phyloP scores from a whole-genome alignment of 2,329 filamentous ascomycete species.

The Magnaporthiopsis rhizophila region DNA sequence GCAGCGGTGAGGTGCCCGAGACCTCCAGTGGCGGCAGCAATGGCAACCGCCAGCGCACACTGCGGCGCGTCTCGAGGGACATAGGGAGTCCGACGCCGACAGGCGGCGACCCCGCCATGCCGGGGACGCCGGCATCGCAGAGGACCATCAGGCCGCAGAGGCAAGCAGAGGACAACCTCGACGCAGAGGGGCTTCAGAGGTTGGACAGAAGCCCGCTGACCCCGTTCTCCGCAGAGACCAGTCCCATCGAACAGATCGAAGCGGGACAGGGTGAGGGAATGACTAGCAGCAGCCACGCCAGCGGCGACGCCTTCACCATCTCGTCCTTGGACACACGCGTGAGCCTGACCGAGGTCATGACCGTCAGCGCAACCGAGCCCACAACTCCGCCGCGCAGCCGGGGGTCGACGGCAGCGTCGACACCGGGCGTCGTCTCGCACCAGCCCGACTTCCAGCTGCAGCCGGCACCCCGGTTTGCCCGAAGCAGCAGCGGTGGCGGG shows the following conservation, averaged over 20 bases:
- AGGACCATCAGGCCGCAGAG: slow-evolving; percentile 5
- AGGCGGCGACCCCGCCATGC: background rate
- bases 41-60: background rate
- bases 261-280: too few species aligned
- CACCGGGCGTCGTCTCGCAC: background rate
- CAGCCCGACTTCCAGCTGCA: background rate
- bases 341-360: background rate
- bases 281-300: too few species aligned
- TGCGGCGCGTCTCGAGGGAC: background rate
- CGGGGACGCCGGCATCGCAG: background rate
- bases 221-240: background rate
- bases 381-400: background rate
- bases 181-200: background rate
- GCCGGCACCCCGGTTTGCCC: background rate
- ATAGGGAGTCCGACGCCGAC: background rate
- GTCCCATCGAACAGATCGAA: background rate
- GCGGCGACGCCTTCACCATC: too few species aligned
- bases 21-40: background rate
- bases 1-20: too few species aligned
- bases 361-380: background rate
- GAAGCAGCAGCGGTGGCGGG: background rate
- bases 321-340: background rate
- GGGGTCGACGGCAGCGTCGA: background rate
- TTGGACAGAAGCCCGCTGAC: background rate
- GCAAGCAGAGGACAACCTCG: background rate